Evolutionary conservation across 2,329 filamentous ascomycete species (phyloP), one percentile per base, ranked within the genome.

Genomic region (Paracamarosporium sp.): DNA sequence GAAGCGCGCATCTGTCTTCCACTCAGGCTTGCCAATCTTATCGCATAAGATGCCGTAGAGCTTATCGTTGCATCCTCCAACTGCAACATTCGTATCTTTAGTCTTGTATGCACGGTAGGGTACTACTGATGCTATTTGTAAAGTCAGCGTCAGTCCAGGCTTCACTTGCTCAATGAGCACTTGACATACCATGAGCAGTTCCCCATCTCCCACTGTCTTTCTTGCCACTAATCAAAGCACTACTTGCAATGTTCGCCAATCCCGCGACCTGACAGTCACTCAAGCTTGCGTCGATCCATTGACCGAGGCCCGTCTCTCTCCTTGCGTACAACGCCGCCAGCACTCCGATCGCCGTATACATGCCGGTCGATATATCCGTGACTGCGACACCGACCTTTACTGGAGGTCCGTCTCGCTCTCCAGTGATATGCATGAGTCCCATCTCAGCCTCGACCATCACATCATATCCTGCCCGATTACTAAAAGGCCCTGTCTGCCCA

Each of bases 381-480:
- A 98, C 94, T 1, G 95, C 95, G 4, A 98, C 95, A n/a, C 95
- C 95, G 1, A 98, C 95, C 79, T 98, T 98, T 33, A 97, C 94
- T 0, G 95, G 95, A 1, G 93, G 90, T 0, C 93, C 92, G 66
- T 96, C 90, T 51, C 93, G 85, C 62, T 87, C 87, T 17, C 95
- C 95, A 0, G 95, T 99, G 67, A 99, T 98, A 78, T 99, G 95
- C 95, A 98, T 98, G 54, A 99, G 80, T 1, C 95, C 95, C 81
- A 98, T 95, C 76, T 98, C 95, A 38, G 93, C 95, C 80, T 98
- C 95, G 5, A 99, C 93, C 94, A 99, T 98, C 66, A 99, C 95
- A 77, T 99, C 95, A 82, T 98, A 99, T 8, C 95, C 95, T 1
- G 95, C 93, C 12, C 95, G 86, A 62, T 88, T 86, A 12, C 89